Conservation (phyloP, 352 stramenopile species). For the Globisporangium rhizosaccharum region DNA sequence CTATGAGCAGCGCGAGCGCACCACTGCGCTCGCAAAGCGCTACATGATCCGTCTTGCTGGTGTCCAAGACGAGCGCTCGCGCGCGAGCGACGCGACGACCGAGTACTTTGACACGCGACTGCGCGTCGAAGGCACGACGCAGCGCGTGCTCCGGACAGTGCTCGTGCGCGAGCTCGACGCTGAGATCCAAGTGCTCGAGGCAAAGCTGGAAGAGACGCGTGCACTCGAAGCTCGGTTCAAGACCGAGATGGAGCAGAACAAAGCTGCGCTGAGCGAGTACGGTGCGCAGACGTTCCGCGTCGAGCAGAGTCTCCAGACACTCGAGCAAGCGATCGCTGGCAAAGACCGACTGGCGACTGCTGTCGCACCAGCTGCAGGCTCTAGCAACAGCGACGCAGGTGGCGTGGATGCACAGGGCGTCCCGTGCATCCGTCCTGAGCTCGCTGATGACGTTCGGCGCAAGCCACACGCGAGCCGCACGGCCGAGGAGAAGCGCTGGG, state of each 20-base stretch:
- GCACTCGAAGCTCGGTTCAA: conserved; percentile 6
- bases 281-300: conserved; percentile 30
- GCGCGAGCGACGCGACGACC: conserved; percentile 26
- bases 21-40: conserved; percentile 24
- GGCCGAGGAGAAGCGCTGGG: conserved; percentile 60
- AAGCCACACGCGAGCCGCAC: conserved; percentile 47
- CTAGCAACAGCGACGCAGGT: not conserved
- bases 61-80: conserved; percentile 31
- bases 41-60: conserved; percentile 19
- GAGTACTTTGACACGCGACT: conserved; percentile 59
- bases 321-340: conserved; percentile 22
- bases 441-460: conserved; percentile 32
- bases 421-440: conserved; percentile 3
- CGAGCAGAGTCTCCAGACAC: conserved; percentile 22
- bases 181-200: conserved; percentile 33
- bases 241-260: conserved; percentile 15
- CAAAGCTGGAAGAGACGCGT: conserved; percentile 5
- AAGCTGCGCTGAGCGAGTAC: conserved; percentile 28
- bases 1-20: conserved; percentile 28
- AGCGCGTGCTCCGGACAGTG: conserved; percentile 43
- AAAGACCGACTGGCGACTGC: conserved; percentile 3
- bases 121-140: conserved; percentile 42
- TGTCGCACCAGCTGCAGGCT: not conserved
- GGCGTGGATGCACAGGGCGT: not conserved
- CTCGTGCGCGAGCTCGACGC: conserved; percentile 35